These are phyloP conservation scores for Colletotrichum eleusines DNA, from an alignment of 2,329 filamentous ascomycete species.

Conservation along the genomic window DNA sequence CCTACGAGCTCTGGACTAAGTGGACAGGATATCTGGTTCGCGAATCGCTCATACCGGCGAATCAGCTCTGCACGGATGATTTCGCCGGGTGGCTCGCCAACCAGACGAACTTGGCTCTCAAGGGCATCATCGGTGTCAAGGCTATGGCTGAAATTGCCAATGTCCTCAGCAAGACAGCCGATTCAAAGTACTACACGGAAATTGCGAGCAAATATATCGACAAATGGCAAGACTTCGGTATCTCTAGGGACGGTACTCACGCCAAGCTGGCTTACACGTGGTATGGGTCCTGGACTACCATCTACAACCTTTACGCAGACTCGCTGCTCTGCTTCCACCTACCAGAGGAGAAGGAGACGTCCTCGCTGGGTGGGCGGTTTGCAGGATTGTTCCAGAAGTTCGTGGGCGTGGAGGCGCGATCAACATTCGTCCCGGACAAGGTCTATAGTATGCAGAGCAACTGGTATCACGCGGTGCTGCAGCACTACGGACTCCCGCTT, in stretches of 20 bases:
- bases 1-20: constrained; percentile 79
- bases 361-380: constrained; percentile 15
- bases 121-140: constrained; percentile 82
- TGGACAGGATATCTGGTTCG: constrained; percentile 82
- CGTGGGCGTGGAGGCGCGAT: constrained; percentile 45
- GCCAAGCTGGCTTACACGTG: constrained; percentile 84
- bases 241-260: constrained; percentile 77
- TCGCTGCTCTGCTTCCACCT: constrained; percentile 83
- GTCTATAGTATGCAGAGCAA: constrained; percentile 84
- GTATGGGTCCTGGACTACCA: constrained; percentile 85
- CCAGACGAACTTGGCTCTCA: constrained; percentile 81
- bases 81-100: constrained; percentile 81
- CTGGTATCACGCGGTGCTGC: constrained; percentile 84
- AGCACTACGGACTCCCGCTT: constrained; percentile 85
- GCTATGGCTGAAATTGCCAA: constrained; percentile 79
- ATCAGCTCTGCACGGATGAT: constrained; percentile 82
- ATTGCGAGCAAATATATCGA: constrained; percentile 75
- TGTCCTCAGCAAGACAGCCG: constrained; percentile 67
- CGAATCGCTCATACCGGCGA: constrained; percentile 75
- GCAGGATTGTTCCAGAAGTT: constrained; percentile 42
- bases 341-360: constrained; percentile 44
- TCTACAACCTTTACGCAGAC: constrained; percentile 84
- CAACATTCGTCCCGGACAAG: constrained; percentile 75
- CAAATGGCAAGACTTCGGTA: constrained; percentile 78
- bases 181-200: constrained; percentile 71